Conservation (phyloP, 2,329 filamentous ascomycete species). For the Xylariaceae sp. region DNA sequence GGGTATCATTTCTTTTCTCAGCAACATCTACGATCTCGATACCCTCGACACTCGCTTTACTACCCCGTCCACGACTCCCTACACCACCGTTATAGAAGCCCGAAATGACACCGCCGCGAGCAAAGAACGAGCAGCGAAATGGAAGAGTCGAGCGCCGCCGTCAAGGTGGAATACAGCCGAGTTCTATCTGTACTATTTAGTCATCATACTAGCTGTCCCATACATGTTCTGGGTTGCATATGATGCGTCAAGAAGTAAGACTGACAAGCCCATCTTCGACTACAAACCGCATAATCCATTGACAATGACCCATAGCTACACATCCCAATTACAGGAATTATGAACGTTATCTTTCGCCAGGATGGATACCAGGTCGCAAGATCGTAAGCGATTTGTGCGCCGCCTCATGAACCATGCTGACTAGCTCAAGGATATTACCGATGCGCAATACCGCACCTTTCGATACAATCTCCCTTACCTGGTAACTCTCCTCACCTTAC, state of each 20-base stretch:
- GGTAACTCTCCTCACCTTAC: conserved; percentile 72
- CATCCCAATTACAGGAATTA: conserved; percentile 83
- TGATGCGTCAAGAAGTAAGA: conserved; percentile 79
- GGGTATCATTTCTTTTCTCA: conserved; percentile 44
- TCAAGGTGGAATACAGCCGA: conserved; percentile 87
- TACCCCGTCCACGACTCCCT: conserved; percentile 71
- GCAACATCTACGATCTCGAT: conserved; percentile 67
- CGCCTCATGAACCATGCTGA: conserved; percentile 6
- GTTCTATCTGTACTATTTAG: conserved; percentile 79
- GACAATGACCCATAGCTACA: conserved; percentile 60
- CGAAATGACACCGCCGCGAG: conserved; percentile 50
- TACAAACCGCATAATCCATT: not conserved
- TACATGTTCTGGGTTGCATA: conserved; percentile 92
- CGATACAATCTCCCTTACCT: conserved; percentile 86
- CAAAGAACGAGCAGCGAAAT: conserved; percentile 51
- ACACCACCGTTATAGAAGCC: conserved; percentile 62
- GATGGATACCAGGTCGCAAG: conserved; percentile 92
- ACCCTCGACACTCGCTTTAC: conserved; percentile 70
- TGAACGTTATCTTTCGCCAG: conserved; percentile 71
- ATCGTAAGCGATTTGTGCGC: conserved; percentile 62
- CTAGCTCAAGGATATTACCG: conserved; percentile 75
- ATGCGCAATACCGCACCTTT: conserved; percentile 85
- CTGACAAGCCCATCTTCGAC: not conserved
- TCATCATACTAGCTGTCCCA: conserved; percentile 71
- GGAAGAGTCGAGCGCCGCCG: conserved; percentile 54